These are phyloP conservation scores for Aspergillus biplanus DNA, from an alignment of 495 filamentous ascomycete species.

Conservation along the genomic window DNA sequence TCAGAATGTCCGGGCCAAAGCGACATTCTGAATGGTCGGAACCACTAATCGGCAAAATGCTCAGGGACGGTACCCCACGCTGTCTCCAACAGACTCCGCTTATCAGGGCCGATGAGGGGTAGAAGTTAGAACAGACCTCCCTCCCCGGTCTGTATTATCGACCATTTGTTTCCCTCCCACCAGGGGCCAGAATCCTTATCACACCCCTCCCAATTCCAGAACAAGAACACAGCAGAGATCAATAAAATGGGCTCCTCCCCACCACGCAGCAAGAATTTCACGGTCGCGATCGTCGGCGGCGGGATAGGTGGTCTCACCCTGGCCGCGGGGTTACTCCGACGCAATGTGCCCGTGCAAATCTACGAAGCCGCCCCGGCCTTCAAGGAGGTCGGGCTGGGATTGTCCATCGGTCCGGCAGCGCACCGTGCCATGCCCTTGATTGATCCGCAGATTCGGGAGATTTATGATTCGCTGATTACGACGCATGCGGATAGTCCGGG, in stretches of 20 bases:
- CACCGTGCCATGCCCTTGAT: slow-evolving; percentile 57
- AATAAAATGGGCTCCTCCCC: slow-evolving; percentile 23
- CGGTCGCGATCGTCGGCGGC: slow-evolving; percentile 61
- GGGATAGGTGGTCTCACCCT: slow-evolving; percentile 64
- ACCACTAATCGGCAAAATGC: no score
- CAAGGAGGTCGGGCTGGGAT: slow-evolving; percentile 61
- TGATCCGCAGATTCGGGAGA: slow-evolving; percentile 42
- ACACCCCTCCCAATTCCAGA: background rate
- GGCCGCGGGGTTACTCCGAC: slow-evolving; percentile 57
- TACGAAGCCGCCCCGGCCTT: slow-evolving; percentile 59
- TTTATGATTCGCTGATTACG: slow-evolving; percentile 39
- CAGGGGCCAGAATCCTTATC: background rate
- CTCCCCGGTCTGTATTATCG: no score
- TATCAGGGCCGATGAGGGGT: background rate
- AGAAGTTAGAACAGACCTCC: background rate
- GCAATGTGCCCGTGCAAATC: slow-evolving; percentile 50
- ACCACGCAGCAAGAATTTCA: slow-evolving; percentile 21
- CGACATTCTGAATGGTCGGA: no score
- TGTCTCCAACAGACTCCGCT: background rate
- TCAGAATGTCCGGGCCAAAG: no score
- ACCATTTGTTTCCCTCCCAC: no score
- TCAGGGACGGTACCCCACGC: no score
- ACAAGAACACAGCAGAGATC: background rate
- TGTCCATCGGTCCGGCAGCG: slow-evolving; percentile 62
- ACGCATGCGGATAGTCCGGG: slow-evolving; percentile 34